Percentiles rank a stretch among this genome's conserved stretches.
phyloP scores from a whole-genome alignment of 2,329 filamentous ascomycete species.

The Onygenales sp. region DNA sequence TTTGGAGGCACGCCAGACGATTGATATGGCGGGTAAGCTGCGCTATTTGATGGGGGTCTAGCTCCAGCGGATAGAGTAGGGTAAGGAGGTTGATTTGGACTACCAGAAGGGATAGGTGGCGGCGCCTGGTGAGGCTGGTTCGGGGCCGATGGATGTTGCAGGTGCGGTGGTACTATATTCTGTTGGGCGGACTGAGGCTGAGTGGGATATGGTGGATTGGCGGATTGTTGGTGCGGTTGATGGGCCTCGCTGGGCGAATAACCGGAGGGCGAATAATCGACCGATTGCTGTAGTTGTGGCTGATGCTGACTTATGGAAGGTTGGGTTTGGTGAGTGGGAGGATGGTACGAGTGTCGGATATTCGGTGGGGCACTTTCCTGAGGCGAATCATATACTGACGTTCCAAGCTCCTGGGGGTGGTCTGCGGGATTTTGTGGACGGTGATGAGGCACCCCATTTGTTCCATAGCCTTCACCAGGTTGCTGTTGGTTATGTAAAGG shows the following conservation, averaged over 20 bases:
- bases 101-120: conserved; percentile 24
- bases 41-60: conserved; percentile 11
- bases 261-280: conserved; percentile 30
- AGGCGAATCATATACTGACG: conserved; percentile 67
- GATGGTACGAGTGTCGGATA: conserved; percentile 26
- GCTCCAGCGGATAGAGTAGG: conserved; percentile 20
- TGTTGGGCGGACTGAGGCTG: conserved; percentile 13
- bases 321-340: conserved; percentile 14
- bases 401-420: conserved; percentile 67
- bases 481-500: conserved; percentile 40
- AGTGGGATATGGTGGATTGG: conserved; percentile 14
- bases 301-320: conserved; percentile 21
- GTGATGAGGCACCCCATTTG: conserved; percentile 32
- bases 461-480: conserved; percentile 37
- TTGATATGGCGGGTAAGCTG: conserved; percentile 29
- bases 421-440: conserved; percentile 60
- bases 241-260: conserved; percentile 29
- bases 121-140: conserved; percentile 19
- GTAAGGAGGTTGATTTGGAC: conserved; percentile 24
- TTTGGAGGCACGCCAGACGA: conserved; percentile 19
- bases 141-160: conserved; percentile 14
- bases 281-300: conserved; percentile 15
- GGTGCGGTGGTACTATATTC: conserved; percentile 14
- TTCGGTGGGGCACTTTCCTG: conserved; percentile 34
- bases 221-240: conserved; percentile 8